These are phyloP conservation scores for Fusarium tuaranense DNA, from an alignment of 2,329 filamentous ascomycete species.

Conservation along the genomic window DNA sequence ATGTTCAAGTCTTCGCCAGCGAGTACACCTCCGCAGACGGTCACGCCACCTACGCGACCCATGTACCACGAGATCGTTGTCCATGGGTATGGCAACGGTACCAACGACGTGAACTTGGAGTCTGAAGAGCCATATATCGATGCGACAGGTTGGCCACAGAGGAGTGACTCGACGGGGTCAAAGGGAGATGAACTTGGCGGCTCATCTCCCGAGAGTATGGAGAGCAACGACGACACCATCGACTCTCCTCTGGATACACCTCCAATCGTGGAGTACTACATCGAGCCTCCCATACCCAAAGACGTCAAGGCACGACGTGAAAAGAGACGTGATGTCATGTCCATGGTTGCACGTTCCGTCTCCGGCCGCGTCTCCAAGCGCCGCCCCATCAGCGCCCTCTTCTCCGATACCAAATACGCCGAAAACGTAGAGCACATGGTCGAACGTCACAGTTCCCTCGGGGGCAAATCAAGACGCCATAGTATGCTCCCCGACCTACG, in stretches of 20 bases:
- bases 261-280: constrained; percentile 29
- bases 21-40: constrained; percentile 27
- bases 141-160: constrained; percentile 28
- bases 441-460: constrained; percentile 14
- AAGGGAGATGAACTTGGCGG: constrained; percentile 32
- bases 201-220: constrained; percentile 42
- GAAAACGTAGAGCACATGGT: constrained; percentile 42
- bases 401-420: constrained; percentile 44
- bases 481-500: constrained; percentile 42
- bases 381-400: constrained; percentile 45
- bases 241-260: constrained; percentile 40
- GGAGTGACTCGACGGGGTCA: constrained; percentile 46
- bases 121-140: constrained; percentile 10
- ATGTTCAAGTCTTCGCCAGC: constrained; percentile 43
- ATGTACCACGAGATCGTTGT: constrained; percentile 64
- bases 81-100: constrained; percentile 66
- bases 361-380: constrained; percentile 42
- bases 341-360: constrained; percentile 42
- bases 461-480: constrained; percentile 31
- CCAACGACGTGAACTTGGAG: constrained; percentile 52
- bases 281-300: constrained; percentile 23
- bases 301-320: constrained; percentile 43
- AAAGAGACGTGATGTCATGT: constrained; percentile 45
- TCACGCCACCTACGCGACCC: constrained; percentile 29
- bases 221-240: constrained; percentile 45